These are phyloP conservation scores for Solanum phureja DNA, from an alignment of 257 asterid genomes.

Conservation along the genomic window DNA sequence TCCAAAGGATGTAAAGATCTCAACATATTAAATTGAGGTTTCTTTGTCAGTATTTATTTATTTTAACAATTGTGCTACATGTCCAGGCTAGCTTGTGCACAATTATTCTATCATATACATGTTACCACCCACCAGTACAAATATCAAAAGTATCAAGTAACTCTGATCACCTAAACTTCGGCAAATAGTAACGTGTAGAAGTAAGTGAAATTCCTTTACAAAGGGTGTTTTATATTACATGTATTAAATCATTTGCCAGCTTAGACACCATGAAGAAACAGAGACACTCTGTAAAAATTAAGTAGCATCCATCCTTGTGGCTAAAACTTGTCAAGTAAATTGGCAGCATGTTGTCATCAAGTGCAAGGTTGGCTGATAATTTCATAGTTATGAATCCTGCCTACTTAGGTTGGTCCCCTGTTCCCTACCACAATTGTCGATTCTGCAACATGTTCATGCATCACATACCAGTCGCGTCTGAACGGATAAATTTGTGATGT, in stretches of 20 bases:
- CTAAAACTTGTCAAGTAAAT: not conserved
- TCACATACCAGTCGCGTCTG: not conserved
- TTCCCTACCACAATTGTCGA: not conserved
- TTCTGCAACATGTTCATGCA: not conserved
- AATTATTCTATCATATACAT: not conserved
- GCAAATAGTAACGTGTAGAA: not conserved
- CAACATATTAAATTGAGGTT: not conserved
- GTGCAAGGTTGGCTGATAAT: not conserved
- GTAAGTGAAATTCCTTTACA: not conserved
- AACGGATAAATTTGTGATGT: not conserved
- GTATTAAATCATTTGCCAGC: not conserved
- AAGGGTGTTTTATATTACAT: not conserved
- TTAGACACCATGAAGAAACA: not conserved
- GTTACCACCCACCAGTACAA: not conserved
- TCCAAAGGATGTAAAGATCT: not conserved
- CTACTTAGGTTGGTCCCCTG: not conserved
- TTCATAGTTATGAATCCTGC: not conserved
- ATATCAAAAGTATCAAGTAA: not conserved
- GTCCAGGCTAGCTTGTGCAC: not conserved
- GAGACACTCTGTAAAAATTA: not conserved
- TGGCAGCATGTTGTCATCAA: not conserved
- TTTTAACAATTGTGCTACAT: not conserved
- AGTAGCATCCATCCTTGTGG: not conserved
- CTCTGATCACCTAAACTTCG: not conserved
- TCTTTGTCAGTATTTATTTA: not conserved